phyloP scores from a whole-genome alignment of 2,329 filamentous ascomycete species.

The Pseudogymnoascus pannorum region DNA sequence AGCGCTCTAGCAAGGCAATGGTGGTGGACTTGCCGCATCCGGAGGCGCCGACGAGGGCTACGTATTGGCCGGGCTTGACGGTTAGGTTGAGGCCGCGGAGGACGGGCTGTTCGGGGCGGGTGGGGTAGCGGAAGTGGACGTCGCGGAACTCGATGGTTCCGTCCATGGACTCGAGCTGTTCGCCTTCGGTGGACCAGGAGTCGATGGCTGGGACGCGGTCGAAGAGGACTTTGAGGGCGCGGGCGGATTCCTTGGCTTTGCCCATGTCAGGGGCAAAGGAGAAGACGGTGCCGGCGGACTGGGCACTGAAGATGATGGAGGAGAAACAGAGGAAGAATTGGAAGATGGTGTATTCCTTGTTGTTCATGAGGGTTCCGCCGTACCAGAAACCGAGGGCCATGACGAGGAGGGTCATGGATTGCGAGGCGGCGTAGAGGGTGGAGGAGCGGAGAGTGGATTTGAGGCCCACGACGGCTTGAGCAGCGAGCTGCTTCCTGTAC shows the following conservation, averaged over 20 bases:
- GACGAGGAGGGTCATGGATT: constrained; percentile 75
- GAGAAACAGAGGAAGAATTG: constrained; percentile 91
- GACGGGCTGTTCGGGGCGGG: constrained; percentile 83
- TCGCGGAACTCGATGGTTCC: constrained; percentile 83
- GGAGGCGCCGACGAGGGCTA: constrained; percentile 86
- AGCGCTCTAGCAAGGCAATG: constrained; percentile 84
- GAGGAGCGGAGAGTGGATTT: constrained; percentile 71
- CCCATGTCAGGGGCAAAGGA: constrained; percentile 88
- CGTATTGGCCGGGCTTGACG: constrained; percentile 71
- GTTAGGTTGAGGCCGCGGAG: constrained; percentile 73
- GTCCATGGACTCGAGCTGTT: constrained; percentile 54
- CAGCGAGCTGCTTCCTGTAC: constrained; percentile 61
- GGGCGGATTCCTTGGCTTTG: constrained; percentile 80
- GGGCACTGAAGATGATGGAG: constrained; percentile 81
- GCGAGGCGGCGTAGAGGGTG: constrained; percentile 72
- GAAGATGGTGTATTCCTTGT: constrained; percentile 65
- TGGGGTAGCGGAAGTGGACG: constrained; percentile 92
- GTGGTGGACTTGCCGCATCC: constrained; percentile 94
- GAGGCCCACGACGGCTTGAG: constrained; percentile 61
- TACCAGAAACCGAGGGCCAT: constrained; percentile 92
- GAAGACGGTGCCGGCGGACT: constrained; percentile 85
- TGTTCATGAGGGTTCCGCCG: constrained; percentile 67
- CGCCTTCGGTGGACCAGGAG: constrained; percentile 66
- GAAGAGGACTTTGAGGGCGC: constrained; percentile 73
- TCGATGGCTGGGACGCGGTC: constrained; percentile 78